Evolutionary conservation across 2,329 filamentous ascomycete genomes (phyloP), one percentile per base, ranked within the genome.

Genomic region (Penicillium sp.): DNA sequence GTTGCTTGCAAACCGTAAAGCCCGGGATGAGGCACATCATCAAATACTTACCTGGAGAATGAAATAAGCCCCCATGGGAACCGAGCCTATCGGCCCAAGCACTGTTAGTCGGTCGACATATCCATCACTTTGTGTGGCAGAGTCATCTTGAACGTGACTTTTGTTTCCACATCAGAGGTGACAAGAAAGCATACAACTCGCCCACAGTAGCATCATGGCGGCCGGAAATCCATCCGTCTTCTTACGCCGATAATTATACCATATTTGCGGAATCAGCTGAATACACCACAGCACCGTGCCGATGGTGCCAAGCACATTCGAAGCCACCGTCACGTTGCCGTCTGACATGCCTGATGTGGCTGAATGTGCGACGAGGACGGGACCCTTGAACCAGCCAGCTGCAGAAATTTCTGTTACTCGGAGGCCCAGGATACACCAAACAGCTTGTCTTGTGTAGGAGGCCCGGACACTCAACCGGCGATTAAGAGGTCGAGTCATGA

Each of bases 161-260:
- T 18, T 18, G 18, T 18, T 18, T 18, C 18, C 18, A 34, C 12
- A 34, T 3, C 28, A 25, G n/a, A 4, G 24, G 24, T 2, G 34
- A 43, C 34, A 12, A 12, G 4, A 2, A 43, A 13, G 60, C 65
- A 41, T 55, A 67, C 79, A 80, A 29, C 74, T 59, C n/a, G 77
- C 80, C 81, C 81, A 85, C 1, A 84, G 63, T 52, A 84, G 78
- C 71, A 84, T 77, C 81, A 84, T 84, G 18, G 66, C 57, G 0
- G 72, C 73, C 0, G 81, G 81, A 2, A 84, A 66, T 2, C 82
- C 82, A 35, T 83, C 80, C 0, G 81, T 84, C 50, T 73, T 76
- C 59, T 84, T 83, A 9, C 69, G 74, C 18, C 73, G 71, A 75
- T 78, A 84, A 60, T 83, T 84, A 50, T 78, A 74, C 77, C 78